phyloP scores from a whole-genome alignment of 2,329 filamentous ascomycete genomes.

The Bipolaris gigantea region DNA sequence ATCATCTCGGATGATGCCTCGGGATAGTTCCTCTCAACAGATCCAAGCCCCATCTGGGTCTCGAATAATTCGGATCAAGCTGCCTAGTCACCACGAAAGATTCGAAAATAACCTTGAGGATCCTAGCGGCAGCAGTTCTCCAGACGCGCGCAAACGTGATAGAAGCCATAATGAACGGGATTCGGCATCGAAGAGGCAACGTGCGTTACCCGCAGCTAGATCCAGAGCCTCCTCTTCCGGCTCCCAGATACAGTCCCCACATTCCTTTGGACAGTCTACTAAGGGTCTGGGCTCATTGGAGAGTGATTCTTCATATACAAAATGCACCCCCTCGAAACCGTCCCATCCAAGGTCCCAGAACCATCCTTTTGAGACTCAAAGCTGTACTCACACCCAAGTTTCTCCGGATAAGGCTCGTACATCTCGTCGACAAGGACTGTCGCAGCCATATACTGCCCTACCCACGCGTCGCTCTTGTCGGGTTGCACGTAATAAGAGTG shows the following conservation, averaged over 20 bases:
- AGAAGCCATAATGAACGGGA: neutral
- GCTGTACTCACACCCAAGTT: neutral
- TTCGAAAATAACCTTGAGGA: neutral
- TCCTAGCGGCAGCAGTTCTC: neutral
- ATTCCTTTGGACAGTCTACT: neutral
- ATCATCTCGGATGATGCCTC: conserved; percentile 33
- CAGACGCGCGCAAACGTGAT: conserved; percentile 17
- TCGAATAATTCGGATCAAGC: neutral
- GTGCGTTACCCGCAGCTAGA: conserved; percentile 1
- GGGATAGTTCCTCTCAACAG: neutral
- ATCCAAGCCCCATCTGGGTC: neutral
- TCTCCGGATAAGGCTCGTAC: neutral
- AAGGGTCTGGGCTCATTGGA: neutral
- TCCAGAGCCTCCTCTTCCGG: neutral
- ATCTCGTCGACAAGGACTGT: conserved; percentile 2
- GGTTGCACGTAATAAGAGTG: conserved; percentile 12
- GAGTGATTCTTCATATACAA: neutral
- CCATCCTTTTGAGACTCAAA: neutral
- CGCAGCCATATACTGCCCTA: neutral
- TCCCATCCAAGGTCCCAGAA: neutral
- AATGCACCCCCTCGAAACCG: neutral
- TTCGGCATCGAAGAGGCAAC: conserved; percentile 12
- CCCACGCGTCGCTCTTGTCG: conserved; percentile 3
- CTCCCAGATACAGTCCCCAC: neutral
- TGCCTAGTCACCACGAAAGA: neutral